Evolutionary conservation across 345 rosid species (phyloP).

Genomic region (Pistacia atlantica): DNA sequence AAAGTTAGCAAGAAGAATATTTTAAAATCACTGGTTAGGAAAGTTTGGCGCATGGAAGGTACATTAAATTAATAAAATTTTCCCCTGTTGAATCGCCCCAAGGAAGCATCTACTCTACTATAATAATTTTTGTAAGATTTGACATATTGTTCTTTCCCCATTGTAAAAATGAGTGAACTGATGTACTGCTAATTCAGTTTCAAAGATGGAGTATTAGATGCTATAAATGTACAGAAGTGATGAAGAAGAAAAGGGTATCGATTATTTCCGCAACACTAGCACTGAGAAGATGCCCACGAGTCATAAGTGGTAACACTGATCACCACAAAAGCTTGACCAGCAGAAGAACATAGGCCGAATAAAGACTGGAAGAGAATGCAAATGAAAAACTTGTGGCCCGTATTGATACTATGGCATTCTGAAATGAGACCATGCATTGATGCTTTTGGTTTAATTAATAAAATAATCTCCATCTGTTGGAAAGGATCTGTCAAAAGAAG

Average conservation of each 20-base stretch:
- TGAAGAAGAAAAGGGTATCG: slow-evolving; percentile 3
- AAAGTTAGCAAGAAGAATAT: neutral
- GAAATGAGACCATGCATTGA: slow-evolving; percentile 25
- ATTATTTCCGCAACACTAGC: slow-evolving; percentile 3
- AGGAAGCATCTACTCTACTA: slow-evolving; percentile 10
- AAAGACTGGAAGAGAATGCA: neutral
- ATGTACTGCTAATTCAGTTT: slow-evolving; percentile 10
- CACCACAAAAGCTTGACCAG: neutral
- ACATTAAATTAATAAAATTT: neutral
- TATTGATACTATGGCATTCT: neutral
- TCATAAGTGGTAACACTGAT: neutral
- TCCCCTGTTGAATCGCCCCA: neutral
- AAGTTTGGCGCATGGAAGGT: slow-evolving; percentile 7
- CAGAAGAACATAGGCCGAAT: slow-evolving; percentile 1
- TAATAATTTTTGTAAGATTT: slow-evolving; percentile 11
- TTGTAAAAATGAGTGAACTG: slow-evolving; percentile 12
- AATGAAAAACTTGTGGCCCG: slow-evolving; percentile 22
- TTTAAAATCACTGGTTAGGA: slow-evolving; percentile 4
- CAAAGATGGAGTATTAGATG: slow-evolving; percentile 37
- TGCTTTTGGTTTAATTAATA: slow-evolving; percentile 22
- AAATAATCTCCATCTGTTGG: slow-evolving; percentile 24
- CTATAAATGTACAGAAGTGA: neutral
- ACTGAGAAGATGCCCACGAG: slow-evolving; percentile 20
- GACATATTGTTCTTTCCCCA: slow-evolving; percentile 29
- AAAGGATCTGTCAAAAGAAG: slow-evolving; percentile 36